A percentile compares a stretch with the other conserved stretches of the same genome.
These are phyloP conservation scores for Stylonectria norvegica DNA, from an alignment of 2,329 filamentous ascomycete species.

Conservation along the genomic window DNA sequence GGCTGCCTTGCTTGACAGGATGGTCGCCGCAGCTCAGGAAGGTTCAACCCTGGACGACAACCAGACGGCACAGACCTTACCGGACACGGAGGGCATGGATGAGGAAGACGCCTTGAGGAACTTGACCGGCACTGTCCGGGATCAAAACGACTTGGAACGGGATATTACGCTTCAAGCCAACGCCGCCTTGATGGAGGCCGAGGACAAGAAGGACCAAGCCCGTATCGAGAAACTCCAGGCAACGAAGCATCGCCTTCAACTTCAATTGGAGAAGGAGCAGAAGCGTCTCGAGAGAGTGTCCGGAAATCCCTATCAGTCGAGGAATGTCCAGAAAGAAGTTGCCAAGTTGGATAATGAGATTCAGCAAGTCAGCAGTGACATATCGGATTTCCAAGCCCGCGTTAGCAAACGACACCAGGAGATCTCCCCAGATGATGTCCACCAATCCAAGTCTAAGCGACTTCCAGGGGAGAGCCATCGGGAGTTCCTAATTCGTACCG, in stretches of 20 bases:
- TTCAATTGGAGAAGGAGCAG: constrained; percentile 58
- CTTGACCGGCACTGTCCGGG: constrained; percentile 67
- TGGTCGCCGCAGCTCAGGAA: constrained; percentile 32
- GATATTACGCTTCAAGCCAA: constrained; percentile 70
- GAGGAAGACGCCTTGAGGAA: constrained; percentile 60
- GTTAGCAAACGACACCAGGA: constrained; percentile 70
- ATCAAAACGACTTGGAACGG: constrained; percentile 87
- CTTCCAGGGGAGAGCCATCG: constrained; percentile 78
- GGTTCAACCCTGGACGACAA: constrained; percentile 13
- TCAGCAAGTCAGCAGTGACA: constrained; percentile 63
- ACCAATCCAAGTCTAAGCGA: constrained; percentile 51
- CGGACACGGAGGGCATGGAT: constrained; percentile 38
- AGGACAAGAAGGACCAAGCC: constrained; percentile 61
- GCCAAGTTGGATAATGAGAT: constrained; percentile 63
- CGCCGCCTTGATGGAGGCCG: constrained; percentile 55
- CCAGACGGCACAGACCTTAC: constrained; percentile 1
- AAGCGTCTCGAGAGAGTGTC: constrained; percentile 44
- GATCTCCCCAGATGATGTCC: constrained; percentile 41
- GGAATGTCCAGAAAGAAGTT: constrained; percentile 63
- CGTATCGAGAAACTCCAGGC: constrained; percentile 57
- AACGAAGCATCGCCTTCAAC: constrained; percentile 57
- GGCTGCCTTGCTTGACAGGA: constrained; percentile 25
- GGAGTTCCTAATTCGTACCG: constrained; percentile 89
- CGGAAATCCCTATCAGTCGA: constrained; percentile 48
- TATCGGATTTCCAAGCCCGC: constrained; percentile 74